Conservation (phyloP, 257 asterid genomes). For the Solanum tarijense region DNA sequence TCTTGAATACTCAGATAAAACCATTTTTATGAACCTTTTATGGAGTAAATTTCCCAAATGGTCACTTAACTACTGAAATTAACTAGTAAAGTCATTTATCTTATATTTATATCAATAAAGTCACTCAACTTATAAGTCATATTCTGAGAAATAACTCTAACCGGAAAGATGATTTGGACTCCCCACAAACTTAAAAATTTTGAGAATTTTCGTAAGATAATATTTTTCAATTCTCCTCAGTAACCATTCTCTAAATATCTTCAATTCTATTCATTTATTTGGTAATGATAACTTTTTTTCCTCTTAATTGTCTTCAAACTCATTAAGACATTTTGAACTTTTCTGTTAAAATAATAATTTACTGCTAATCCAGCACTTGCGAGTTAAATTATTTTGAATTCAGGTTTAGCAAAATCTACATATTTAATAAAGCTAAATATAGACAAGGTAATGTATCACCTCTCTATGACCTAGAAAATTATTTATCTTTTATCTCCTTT, state of each 20-base stretch:
- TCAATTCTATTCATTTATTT: background rate
- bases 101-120: background rate
- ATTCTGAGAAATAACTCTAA: background rate
- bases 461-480: background rate
- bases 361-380: background rate
- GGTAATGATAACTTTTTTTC: background rate
- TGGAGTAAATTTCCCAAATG: background rate
- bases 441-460: background rate
- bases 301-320: background rate
- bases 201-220: background rate
- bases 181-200: background rate
- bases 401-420: background rate
- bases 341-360: background rate
- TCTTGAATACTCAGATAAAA: background rate
- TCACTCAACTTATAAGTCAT: background rate
- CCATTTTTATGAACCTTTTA: background rate
- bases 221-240: background rate
- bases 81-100: background rate
- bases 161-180: background rate
- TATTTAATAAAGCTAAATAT: background rate
- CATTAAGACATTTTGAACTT: background rate
- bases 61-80: background rate
- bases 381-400: background rate
- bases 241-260: background rate
- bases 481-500: background rate